A percentile compares a stretch with the other conserved stretches of the same genome.
Conservation (phyloP, 805 yeast genomes). For the Pichia gijzeniarum region DNA sequence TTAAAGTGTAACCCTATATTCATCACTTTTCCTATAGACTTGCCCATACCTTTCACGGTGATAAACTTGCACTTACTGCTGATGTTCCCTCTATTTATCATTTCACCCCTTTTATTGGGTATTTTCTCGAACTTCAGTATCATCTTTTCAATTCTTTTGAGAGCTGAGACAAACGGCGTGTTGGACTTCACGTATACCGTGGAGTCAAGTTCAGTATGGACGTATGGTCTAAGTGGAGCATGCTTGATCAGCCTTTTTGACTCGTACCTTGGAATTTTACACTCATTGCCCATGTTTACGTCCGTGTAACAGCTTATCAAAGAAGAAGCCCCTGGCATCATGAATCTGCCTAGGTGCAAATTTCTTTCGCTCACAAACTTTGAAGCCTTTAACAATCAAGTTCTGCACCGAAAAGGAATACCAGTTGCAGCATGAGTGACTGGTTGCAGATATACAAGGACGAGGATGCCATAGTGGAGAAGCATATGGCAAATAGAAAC, state of each 20-base stretch:
- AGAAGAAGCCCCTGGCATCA: too few relatives aligned
- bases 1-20: constrained; percentile 57
- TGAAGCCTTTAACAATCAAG: not conserved
- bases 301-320: too few relatives aligned
- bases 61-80: constrained; percentile 32
- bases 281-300: not conserved
- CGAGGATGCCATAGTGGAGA: constrained; percentile 4
- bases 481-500: not conserved
- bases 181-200: constrained; percentile 51
- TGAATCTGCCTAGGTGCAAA: too few relatives aligned
- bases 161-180: constrained; percentile 69
- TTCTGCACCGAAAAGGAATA: too few relatives aligned
- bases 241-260: constrained; percentile 42
- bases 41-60: constrained; percentile 70
- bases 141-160: constrained; percentile 55
- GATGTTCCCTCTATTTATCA: constrained; percentile 11
- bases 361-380: too few relatives aligned
- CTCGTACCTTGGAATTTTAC: constrained; percentile 1
- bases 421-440: constrained; percentile 4
- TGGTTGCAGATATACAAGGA: constrained; percentile 11
- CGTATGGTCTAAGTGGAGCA: constrained; percentile 41
- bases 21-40: constrained; percentile 57
- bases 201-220: constrained; percentile 39
- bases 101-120: constrained; percentile 38
- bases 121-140: constrained; percentile 32